phyloP scores from a whole-genome alignment of 1,284 basidiomycete species.

The Schizophyllum commune region DNA sequence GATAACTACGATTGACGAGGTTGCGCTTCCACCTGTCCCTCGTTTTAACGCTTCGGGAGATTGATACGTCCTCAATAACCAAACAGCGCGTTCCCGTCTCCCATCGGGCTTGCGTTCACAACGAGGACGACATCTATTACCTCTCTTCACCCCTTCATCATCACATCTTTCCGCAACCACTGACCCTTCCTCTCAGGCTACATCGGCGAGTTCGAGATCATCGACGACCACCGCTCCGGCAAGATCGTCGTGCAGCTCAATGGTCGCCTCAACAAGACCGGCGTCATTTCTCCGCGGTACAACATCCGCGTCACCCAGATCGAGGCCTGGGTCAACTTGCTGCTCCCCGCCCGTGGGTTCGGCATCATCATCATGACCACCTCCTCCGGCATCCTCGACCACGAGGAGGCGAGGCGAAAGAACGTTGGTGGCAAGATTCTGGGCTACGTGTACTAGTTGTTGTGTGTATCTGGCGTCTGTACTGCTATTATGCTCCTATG shows the following conservation, averaged over 20 bases:
- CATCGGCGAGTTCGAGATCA: constrained; percentile 99
- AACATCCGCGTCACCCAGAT: constrained; percentile 93
- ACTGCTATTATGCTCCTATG: neutral
- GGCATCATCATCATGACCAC: constrained; percentile 97
- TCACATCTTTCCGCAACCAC: constrained; percentile 12
- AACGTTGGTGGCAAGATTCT: constrained; percentile 91
- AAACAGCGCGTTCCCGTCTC: constrained; percentile 34
- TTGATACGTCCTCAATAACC: constrained; percentile 41
- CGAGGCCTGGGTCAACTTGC: constrained; percentile 90
- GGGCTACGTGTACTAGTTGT: constrained; percentile 72
- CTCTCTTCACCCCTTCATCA: constrained; percentile 6
- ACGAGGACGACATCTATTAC: constrained; percentile 38
- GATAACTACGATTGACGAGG: constrained; percentile 68
- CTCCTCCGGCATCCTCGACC: constrained; percentile 97
- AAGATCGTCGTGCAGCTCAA: constrained; percentile 99
- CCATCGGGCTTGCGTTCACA: constrained; percentile 46
- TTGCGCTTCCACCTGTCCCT: constrained; percentile 44
- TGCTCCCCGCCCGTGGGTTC: constrained; percentile 93
- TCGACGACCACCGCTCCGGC: constrained; percentile 98
- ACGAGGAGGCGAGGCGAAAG: constrained; percentile 98
- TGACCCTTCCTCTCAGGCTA: constrained; percentile 56
- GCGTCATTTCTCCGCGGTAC: constrained; percentile 98
- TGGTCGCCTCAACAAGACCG: constrained; percentile 97
- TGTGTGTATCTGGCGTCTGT: neutral
- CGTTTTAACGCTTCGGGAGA: constrained; percentile 72